Conservation (phyloP, 2,329 filamentous ascomycete genomes). For the Ophiostoma ips region DNA sequence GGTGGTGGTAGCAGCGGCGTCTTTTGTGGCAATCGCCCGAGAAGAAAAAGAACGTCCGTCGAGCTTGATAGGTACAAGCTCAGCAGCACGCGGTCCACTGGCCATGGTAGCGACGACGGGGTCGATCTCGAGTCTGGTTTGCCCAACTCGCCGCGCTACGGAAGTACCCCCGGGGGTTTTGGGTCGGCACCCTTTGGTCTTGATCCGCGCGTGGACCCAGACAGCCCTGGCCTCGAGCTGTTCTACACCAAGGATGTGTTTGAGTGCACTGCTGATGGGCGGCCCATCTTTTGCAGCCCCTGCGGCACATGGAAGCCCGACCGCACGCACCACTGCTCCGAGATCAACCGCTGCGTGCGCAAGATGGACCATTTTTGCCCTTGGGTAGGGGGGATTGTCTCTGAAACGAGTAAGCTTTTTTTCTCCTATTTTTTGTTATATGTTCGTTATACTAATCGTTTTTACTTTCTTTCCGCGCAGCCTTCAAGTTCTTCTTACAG, state of each 20-base stretch:
- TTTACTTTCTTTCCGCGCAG: conserved; percentile 22
- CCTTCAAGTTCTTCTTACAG: conserved; percentile 87
- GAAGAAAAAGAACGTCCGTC: neutral
- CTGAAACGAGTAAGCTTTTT: conserved; percentile 50
- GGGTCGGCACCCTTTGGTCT: neutral
- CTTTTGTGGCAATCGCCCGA: conserved; percentile 3
- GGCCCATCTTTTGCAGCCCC: conserved; percentile 73
- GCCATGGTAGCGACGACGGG: neutral
- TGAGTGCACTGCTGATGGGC: conserved; percentile 67
- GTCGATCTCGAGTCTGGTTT: conserved; percentile 15
- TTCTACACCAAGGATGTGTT: conserved; percentile 80
- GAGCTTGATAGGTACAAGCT: neutral
- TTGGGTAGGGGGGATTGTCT: conserved; percentile 89
- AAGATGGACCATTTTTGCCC: conserved; percentile 97
- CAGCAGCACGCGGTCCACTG: neutral
- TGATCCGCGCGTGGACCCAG: conserved; percentile 33
- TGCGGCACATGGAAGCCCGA: conserved; percentile 85
- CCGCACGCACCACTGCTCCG: conserved; percentile 72
- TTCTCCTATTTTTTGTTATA: neutral
- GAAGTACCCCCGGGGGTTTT: neutral
- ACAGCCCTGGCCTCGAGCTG: conserved; percentile 53
- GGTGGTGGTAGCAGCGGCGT: too few species aligned
- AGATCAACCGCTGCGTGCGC: conserved; percentile 64
- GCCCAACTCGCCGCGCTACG: conserved; percentile 6
- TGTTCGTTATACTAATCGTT: too few species aligned